phyloP scores from a whole-genome alignment of 345 rosid species.

The Zanthoxylum bungeanum region DNA sequence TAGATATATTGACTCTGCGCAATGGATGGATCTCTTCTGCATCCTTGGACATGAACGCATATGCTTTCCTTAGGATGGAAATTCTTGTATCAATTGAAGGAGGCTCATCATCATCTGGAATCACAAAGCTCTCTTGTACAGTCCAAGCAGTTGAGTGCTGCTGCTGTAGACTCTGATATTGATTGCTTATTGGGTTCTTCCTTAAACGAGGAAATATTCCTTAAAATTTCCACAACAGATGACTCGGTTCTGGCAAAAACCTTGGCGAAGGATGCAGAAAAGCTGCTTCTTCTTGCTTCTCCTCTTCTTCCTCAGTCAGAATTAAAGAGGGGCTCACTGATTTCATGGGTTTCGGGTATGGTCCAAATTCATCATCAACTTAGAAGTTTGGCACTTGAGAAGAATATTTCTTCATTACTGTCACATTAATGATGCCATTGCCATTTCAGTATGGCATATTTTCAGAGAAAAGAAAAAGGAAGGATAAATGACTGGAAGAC shows the following conservation, averaged over 20 bases:
- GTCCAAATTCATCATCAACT: too few species aligned
- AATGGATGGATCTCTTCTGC: conserved; percentile 83
- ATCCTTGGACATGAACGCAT: conserved; percentile 93
- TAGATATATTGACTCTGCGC: conserved; percentile 81
- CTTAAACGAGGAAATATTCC: conserved; percentile 60
- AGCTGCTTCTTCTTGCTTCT: conserved; percentile 77
- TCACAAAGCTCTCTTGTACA: conserved; percentile 58
- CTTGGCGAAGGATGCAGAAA: conserved; percentile 58
- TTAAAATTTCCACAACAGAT: conserved; percentile 54
- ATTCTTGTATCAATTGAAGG: conserved; percentile 79
- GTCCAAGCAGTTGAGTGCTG: conserved; percentile 59
- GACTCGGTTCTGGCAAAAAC: conserved; percentile 52
- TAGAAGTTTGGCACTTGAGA: too few species aligned
- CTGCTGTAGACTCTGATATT: conserved; percentile 33
- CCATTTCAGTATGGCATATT: too few species aligned
- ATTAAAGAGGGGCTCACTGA: conserved; percentile 71
- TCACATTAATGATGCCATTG: too few species aligned
- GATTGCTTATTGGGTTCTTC: conserved; percentile 41
- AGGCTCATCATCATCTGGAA: conserved; percentile 81
- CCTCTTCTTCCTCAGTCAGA: conserved; percentile 61
- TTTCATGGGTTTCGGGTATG: conserved; percentile 52
- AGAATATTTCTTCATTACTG: too few species aligned
- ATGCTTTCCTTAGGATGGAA: conserved; percentile 81
- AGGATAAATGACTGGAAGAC: too few species aligned
- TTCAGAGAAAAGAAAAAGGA: too few species aligned